Conservation (phyloP, 805 yeast species). For the Candida insectalens region DNA sequence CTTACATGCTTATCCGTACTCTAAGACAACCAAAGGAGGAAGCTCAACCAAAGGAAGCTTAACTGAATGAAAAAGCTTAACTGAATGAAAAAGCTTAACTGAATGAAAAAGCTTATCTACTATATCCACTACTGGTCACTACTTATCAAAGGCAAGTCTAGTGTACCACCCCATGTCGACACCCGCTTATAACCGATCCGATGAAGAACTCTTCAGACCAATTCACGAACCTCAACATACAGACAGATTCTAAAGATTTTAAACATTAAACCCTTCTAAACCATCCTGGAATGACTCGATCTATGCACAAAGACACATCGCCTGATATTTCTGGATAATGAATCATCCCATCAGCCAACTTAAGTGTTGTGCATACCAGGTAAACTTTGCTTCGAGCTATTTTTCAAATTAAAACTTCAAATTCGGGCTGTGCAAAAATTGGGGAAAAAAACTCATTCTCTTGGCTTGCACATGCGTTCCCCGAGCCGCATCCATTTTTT, state of each 20-base stretch:
- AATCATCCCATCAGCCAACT: slow-evolving; percentile 15
- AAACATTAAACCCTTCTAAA: background rate
- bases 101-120: too few species aligned
- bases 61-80: too few species aligned
- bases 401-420: background rate
- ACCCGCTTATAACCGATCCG: background rate
- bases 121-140: background rate
- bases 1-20: too few species aligned
- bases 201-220: background rate
- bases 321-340: slow-evolving; percentile 11
- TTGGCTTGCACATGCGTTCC: too few species aligned
- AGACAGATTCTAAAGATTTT: background rate
- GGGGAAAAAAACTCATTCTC: too few species aligned
- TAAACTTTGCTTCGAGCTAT: background rate
- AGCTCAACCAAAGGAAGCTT: too few species aligned
- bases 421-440: background rate
- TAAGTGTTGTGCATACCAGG: slow-evolving; percentile 11
- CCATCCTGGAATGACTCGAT: slow-evolving; percentile 3
- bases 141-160: background rate
- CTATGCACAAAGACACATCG: slow-evolving; percentile 25
- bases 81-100: too few species aligned
- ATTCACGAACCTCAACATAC: background rate
- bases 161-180: too few species aligned
- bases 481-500: too few species aligned
- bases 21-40: too few species aligned